Percentiles rank a stretch among this genome's conserved stretches.
phyloP scores from a whole-genome alignment of 2,329 filamentous ascomycete genomes.

The Arachnopeziza araneosa region DNA sequence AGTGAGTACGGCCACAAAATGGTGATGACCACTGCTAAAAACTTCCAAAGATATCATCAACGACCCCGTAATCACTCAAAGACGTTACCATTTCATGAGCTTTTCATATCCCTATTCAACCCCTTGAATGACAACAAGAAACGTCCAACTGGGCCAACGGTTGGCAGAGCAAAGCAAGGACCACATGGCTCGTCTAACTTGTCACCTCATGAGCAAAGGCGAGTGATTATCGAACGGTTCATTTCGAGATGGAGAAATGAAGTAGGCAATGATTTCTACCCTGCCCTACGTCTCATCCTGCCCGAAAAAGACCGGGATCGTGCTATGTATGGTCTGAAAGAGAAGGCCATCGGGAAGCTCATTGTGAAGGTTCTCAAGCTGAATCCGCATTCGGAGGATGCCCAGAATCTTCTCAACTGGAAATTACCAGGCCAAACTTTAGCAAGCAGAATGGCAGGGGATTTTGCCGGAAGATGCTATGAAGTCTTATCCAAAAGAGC shows the following conservation, averaged over 20 bases:
- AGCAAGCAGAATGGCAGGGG: constrained; percentile 66
- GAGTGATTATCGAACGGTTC: constrained; percentile 79
- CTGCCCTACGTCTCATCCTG: constrained; percentile 83
- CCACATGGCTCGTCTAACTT: constrained; percentile 51
- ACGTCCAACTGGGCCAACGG: constrained; percentile 40
- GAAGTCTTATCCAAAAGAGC: constrained; percentile 81
- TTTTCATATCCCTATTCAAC: constrained; percentile 76
- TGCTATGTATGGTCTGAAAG: constrained; percentile 89
- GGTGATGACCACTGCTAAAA: constrained; percentile 3
- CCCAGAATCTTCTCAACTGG: constrained; percentile 81
- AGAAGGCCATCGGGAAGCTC: constrained; percentile 82
- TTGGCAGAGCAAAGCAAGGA: constrained; percentile 52
- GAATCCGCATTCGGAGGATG: constrained; percentile 84
- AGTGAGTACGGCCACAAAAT: constrained; percentile 13
- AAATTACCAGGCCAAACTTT: constrained; percentile 72
- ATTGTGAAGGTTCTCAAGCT: constrained; percentile 93
- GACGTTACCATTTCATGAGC: constrained; percentile 75
- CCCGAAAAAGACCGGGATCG: constrained; percentile 91
- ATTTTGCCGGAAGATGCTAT: constrained; percentile 86
- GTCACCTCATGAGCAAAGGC: constrained; percentile 71
- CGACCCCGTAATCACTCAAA: constrained; percentile 74
- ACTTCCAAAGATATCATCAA: constrained; percentile 64
- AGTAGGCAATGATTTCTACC: constrained; percentile 89
- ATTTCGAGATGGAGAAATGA: constrained; percentile 81
- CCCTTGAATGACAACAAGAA: constrained; percentile 74